Evolutionary conservation across 2,329 filamentous ascomycete species (phyloP).

Genomic region (Cordyceps tenuipes): DNA sequence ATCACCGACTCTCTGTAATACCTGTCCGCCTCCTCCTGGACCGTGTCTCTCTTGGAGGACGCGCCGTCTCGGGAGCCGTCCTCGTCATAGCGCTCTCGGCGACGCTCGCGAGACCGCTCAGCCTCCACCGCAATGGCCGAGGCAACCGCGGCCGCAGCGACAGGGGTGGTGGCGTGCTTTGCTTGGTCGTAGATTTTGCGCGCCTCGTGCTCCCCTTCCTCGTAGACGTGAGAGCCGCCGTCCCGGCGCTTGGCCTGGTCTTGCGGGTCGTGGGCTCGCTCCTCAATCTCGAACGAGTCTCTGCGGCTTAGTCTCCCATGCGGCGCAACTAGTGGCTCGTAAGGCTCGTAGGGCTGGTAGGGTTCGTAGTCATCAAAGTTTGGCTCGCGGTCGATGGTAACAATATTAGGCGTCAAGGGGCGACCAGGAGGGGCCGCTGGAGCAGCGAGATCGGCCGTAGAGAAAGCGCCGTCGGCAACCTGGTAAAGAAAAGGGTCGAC

Average conservation of each 20-base stretch:
- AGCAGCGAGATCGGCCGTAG: slow-evolving; percentile 32
- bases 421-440: slow-evolving; percentile 32
- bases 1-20: slow-evolving; percentile 48
- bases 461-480: slow-evolving; percentile 44
- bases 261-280: slow-evolving; percentile 17
- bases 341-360: slow-evolving; percentile 22
- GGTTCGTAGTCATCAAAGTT: slow-evolving; percentile 33
- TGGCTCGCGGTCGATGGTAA: slow-evolving; percentile 47
- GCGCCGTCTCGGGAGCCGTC: slow-evolving; percentile 26
- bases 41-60: slow-evolving; percentile 29
- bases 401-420: slow-evolving; percentile 41
- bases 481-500: slow-evolving; percentile 53
- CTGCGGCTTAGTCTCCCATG: slow-evolving; percentile 38
- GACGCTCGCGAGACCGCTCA: slow-evolving; percentile 26
- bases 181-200: slow-evolving; percentile 37
- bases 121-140: slow-evolving; percentile 38
- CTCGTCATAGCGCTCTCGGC: slow-evolving; percentile 24
- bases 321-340: slow-evolving; percentile 20
- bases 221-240: slow-evolving; percentile 20
- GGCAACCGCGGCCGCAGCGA: slow-evolving; percentile 38
- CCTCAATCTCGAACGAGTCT: slow-evolving; percentile 40
- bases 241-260: slow-evolving; percentile 18
- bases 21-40: slow-evolving; percentile 50
- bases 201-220: slow-evolving; percentile 36
- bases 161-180: slow-evolving; percentile 39